These are phyloP conservation scores for Schoenoplectus tabernaemontani DNA, from an alignment of 202 grass and related monocot genomes.

Conservation along the genomic window DNA sequence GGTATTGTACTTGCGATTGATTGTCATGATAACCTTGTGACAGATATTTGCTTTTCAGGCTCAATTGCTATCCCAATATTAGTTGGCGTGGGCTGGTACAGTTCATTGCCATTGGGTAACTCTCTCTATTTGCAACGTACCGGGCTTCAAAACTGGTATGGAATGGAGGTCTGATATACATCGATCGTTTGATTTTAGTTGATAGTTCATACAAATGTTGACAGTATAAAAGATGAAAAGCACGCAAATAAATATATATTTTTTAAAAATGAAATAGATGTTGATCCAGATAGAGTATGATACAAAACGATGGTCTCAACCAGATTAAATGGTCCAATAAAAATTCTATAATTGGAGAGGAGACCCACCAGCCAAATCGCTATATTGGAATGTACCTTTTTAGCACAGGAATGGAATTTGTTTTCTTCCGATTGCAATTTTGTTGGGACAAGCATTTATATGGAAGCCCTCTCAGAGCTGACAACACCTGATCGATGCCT, in stretches of 20 bases:
- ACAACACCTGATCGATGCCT: slow-evolving; percentile 23
- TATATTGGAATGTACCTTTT: not conserved
- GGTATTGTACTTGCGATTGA: not conserved
- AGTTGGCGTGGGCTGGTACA: not conserved
- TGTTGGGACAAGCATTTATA: slow-evolving; percentile 9
- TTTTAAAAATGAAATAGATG: not conserved
- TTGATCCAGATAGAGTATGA: not conserved
- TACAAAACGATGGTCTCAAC: not conserved
- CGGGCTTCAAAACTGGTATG: not conserved
- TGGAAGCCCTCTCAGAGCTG: slow-evolving; percentile 6
- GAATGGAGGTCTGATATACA: no score
- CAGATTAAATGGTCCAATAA: not conserved
- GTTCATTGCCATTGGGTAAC: not conserved
- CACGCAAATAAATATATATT: no score
- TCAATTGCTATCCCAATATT: not conserved
- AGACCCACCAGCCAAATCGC: not conserved
- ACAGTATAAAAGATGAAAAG: no score
- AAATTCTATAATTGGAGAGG: not conserved
- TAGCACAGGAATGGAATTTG: slow-evolving; percentile 7
- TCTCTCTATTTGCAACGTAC: not conserved
- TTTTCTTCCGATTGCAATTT: slow-evolving; percentile 9
- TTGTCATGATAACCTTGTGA: not conserved
- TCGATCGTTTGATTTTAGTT: no score
- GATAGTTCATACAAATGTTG: no score
- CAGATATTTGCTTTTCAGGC: no score